phyloP scores from a whole-genome alignment of 2,329 filamentous ascomycete genomes.

The Didymella lethalis region DNA sequence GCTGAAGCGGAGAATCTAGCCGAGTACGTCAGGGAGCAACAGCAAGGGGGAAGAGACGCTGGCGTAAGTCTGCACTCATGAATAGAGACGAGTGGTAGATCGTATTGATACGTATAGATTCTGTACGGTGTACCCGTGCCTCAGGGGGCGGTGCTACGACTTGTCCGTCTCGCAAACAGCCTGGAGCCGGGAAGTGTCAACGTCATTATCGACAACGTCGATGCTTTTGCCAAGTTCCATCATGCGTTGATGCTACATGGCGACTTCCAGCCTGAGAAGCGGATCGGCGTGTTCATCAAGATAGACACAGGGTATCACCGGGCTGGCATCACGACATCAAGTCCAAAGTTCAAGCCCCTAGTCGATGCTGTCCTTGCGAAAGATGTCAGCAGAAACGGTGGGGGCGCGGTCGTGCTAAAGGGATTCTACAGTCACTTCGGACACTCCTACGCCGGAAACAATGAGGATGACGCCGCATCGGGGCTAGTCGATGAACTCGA shows the following conservation, averaged over 20 bases:
- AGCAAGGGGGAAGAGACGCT: slow-evolving; percentile 60
- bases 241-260: slow-evolving; percentile 34
- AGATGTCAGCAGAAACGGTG: slow-evolving; percentile 16
- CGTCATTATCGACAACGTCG: slow-evolving; percentile 73
- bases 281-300: slow-evolving; percentile 71
- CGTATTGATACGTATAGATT: slow-evolving; percentile 55
- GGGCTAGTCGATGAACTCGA: slow-evolving; percentile 68
- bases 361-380: slow-evolving; percentile 56
- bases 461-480: slow-evolving; percentile 65
- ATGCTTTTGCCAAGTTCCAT: slow-evolving; percentile 57
- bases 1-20: slow-evolving; percentile 73
- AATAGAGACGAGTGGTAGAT: not conserved
- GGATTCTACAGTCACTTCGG: slow-evolving; percentile 79
- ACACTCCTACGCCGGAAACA: slow-evolving; percentile 69
- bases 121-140: slow-evolving; percentile 77
- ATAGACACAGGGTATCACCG: slow-evolving; percentile 77
- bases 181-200: slow-evolving; percentile 65
- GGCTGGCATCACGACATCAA: slow-evolving; percentile 68
- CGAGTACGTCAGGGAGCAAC: slow-evolving; percentile 67
- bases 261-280: not conserved
- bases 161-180: slow-evolving; percentile 63
- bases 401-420: slow-evolving; percentile 53
- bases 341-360: slow-evolving; percentile 57
- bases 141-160: slow-evolving; percentile 65
- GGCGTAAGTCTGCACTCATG: slow-evolving; percentile 60